These are phyloP conservation scores for Ogataea trehalophila DNA, from an alignment of 805 yeast species.

Conservation along the genomic window DNA sequence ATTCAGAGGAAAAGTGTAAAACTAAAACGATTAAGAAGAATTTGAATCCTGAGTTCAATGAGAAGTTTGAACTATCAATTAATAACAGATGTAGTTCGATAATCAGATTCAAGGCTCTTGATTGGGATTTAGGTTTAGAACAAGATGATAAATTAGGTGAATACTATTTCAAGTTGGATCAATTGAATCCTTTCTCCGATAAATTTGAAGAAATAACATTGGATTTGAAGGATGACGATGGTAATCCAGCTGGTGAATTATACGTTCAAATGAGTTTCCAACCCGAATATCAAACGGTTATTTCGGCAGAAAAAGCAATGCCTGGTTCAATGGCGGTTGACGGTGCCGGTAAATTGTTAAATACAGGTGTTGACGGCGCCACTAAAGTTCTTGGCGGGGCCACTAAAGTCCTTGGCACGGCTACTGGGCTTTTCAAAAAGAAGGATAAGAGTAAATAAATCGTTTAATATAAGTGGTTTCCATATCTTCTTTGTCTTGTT, in stretches of 20 bases:
- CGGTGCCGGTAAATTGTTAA: conserved; percentile 43
- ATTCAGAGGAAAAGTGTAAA: conserved; percentile 62
- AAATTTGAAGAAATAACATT: conserved; percentile 42
- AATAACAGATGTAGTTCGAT: conserved; percentile 57
- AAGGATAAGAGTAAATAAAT: conserved; percentile 7
- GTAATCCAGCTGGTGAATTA: conserved; percentile 59
- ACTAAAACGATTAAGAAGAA: conserved; percentile 83
- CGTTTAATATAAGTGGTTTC: background rate
- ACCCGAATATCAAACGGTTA: conserved; percentile 56
- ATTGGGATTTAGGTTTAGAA: conserved; percentile 93
- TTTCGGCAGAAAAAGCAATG: conserved; percentile 38
- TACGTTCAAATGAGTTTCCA: conserved; percentile 56
- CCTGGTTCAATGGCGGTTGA: conserved; percentile 34
- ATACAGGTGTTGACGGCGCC: conserved; percentile 37
- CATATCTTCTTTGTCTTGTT: background rate
- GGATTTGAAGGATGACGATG: conserved; percentile 47
- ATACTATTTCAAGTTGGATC: conserved; percentile 50
- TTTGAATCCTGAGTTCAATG: conserved; percentile 87
- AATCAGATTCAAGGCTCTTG: conserved; percentile 57
- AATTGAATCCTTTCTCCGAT: conserved; percentile 52
- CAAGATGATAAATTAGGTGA: conserved; percentile 78
- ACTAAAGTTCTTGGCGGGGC: conserved; percentile 43
- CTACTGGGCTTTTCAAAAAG: conserved; percentile 30
- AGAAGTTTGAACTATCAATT: conserved; percentile 51
- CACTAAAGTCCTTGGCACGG: conserved; percentile 49